Percentiles rank a stretch among this genome's conserved stretches.
Conservation (phyloP, 176 grass and related monocot genomes). For the Carex pumila region DNA sequence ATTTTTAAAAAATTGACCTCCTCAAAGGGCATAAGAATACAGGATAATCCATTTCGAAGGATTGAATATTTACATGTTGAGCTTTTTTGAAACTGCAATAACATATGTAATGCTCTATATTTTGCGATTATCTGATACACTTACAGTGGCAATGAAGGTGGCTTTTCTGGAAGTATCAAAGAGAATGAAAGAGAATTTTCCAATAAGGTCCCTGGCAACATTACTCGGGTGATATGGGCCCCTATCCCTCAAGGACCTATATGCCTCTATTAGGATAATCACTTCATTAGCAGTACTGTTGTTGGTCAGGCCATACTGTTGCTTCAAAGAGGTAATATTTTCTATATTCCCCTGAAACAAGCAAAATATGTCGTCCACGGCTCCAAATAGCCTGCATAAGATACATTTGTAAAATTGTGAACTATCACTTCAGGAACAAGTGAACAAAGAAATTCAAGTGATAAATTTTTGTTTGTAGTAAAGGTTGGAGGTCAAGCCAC, state of each 20-base stretch:
- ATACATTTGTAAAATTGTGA: background rate
- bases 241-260: slow-evolving; percentile 82
- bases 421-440: background rate
- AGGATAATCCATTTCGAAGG: background rate
- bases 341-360: slow-evolving; percentile 78
- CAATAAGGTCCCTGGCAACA: slow-evolving; percentile 82
- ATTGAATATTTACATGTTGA: background rate
- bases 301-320: slow-evolving; percentile 84
- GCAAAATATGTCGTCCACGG: slow-evolving; percentile 83
- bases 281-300: slow-evolving; percentile 79
- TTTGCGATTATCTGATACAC: background rate
- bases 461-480: background rate
- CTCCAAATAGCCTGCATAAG: slow-evolving; percentile 58
- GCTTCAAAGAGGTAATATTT: slow-evolving; percentile 77
- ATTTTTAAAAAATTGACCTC: background rate
- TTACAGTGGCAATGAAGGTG: slow-evolving; percentile 82
- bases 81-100: background rate
- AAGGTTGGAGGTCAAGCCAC: too few relatives aligned
- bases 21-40: background rate
- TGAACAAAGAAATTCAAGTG: background rate
- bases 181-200: slow-evolving; percentile 72
- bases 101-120: background rate
- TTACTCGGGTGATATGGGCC: slow-evolving; percentile 77
- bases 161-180: slow-evolving; percentile 68
- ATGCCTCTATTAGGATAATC: slow-evolving; percentile 79